Evolutionary conservation across 2,329 filamentous ascomycete genomes (phyloP), one percentile per base, ranked within the genome.

Genomic region (Dothideomycetes sp.): DNA sequence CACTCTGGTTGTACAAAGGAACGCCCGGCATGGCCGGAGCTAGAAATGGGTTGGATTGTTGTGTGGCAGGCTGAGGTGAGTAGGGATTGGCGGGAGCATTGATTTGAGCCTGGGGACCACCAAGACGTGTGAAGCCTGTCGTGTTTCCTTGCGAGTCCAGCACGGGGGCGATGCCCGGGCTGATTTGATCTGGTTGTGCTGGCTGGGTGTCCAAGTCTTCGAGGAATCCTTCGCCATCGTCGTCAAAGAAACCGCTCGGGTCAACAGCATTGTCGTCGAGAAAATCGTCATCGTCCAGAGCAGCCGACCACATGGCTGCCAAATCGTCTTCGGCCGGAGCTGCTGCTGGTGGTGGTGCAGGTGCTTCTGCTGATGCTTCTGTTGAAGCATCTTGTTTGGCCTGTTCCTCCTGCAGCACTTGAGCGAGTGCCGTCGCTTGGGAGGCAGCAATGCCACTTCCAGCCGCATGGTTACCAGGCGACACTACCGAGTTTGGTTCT

Each of bases 171-270:
- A 40, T 40, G 7, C 28, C 37, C 19, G 37, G 37, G 19, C 36
- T 39, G 11, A 36, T 11, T 11, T 41, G 18, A 2, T 35, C 16
- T 1, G 30, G 13, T 4, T 17, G 36, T 23, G 35, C 35, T 3
- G 28, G 27, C 6, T 23, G 13, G 12, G 43, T 23, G 25, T 59
- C 45, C 47, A 54, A 69, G 43, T 88, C 87, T 5, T 94, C 80
- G 8, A 95, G 65, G 45, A 95, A 82, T 0, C 85, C 87, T 53
- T 88, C 83, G 49, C 84, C 84, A 57, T 94, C 88, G 50, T 88
- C 88, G 32, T 83, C 78, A 48, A 88, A 79, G 50, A 89, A 78
- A 1, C 72, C 70, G 18, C 74, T 65, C 1, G 78, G 71, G 49
- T 84, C 79, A 13, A 83, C 53, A 39, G 69, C 53, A 22, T 84